These are phyloP conservation scores for Vachellia pachyceras DNA, from an alignment of 306 rosid genomes.

Conservation along the genomic window DNA sequence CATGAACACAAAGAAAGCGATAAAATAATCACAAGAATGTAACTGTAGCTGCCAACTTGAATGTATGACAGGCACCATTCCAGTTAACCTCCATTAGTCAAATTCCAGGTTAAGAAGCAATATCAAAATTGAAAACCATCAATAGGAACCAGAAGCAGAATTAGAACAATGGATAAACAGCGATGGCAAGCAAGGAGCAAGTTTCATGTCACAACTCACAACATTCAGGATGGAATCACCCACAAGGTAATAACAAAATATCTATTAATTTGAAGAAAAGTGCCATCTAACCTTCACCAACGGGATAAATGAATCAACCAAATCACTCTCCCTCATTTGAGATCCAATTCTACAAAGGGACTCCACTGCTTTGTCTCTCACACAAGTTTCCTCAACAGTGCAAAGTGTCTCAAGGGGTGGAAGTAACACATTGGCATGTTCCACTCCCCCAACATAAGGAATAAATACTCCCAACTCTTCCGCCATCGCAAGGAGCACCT, in stretches of 20 bases:
- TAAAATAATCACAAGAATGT: slow-evolving; percentile 18
- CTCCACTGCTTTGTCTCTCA: slow-evolving; percentile 94
- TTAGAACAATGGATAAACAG: slow-evolving; percentile 13
- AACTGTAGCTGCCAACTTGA: slow-evolving; percentile 16
- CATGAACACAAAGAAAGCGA: slow-evolving; percentile 1
- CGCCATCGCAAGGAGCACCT: slow-evolving; percentile 98
- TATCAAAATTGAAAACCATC: slow-evolving; percentile 21
- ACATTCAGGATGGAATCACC: slow-evolving; percentile 30
- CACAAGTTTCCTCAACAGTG: slow-evolving; percentile 97
- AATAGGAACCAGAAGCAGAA: slow-evolving; percentile 25
- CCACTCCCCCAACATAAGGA: slow-evolving; percentile 97
- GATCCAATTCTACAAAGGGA: slow-evolving; percentile 93
- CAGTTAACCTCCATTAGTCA: not conserved
- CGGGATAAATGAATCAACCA: slow-evolving; percentile 85
- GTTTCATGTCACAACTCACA: not conserved
- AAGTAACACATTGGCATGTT: slow-evolving; percentile 83
- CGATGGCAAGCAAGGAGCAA: not conserved
- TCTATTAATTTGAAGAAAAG: slow-evolving; percentile 7
- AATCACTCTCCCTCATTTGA: slow-evolving; percentile 91
- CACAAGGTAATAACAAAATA: slow-evolving; percentile 11
- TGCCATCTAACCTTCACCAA: slow-evolving; percentile 80
- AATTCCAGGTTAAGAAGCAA: slow-evolving; percentile 14
- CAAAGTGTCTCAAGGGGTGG: slow-evolving; percentile 88
- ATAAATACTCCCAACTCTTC: slow-evolving; percentile 95
- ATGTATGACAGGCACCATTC: not conserved